These are phyloP conservation scores for Neurospora africana DNA, from an alignment of 495 filamentous ascomycete species.

Conservation along the genomic window DNA sequence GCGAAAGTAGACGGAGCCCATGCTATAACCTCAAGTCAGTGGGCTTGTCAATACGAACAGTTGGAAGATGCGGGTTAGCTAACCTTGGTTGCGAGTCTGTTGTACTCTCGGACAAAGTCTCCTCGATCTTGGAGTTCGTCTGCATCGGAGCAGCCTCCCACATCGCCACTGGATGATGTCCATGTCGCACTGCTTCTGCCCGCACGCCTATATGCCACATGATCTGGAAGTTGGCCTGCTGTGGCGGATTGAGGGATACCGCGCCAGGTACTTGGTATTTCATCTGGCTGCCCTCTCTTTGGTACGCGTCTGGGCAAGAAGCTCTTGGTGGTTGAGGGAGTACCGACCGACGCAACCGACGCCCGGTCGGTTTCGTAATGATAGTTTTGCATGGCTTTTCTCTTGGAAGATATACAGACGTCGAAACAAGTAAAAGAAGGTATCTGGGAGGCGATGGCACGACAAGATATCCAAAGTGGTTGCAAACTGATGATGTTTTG, in stretches of 20 bases:
- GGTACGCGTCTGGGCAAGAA: slow-evolving; percentile 1
- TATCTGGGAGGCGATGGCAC: not conserved
- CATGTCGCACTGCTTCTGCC: slow-evolving; percentile 32
- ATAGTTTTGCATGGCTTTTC: not conserved
- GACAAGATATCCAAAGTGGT: not conserved
- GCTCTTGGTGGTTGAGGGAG: slow-evolving; percentile 7
- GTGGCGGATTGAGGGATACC: slow-evolving; percentile 10
- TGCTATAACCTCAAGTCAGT: slow-evolving; percentile 21
- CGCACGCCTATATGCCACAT: slow-evolving; percentile 5
- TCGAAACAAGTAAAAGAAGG: not conserved
- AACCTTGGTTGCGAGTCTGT: slow-evolving; percentile 43
- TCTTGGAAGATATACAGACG: not conserved
- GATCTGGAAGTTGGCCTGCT: slow-evolving; percentile 12
- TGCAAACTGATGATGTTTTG: not conserved
- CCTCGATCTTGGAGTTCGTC: slow-evolving; percentile 33
- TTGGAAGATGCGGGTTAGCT: not conserved
- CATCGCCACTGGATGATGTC: slow-evolving; percentile 33
- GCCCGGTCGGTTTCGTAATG: slow-evolving; percentile 10
- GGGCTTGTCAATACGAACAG: not conserved
- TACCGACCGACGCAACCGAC: slow-evolving; percentile 2
- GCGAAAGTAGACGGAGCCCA: slow-evolving; percentile 27
- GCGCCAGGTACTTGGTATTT: not conserved
- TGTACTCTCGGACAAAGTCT: slow-evolving; percentile 42
- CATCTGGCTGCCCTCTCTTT: not conserved
- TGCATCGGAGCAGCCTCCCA: slow-evolving; percentile 21